These are phyloP conservation scores for Lachnellula occidentalis DNA, from an alignment of 2,329 filamentous ascomycete species.

Conservation along the genomic window DNA sequence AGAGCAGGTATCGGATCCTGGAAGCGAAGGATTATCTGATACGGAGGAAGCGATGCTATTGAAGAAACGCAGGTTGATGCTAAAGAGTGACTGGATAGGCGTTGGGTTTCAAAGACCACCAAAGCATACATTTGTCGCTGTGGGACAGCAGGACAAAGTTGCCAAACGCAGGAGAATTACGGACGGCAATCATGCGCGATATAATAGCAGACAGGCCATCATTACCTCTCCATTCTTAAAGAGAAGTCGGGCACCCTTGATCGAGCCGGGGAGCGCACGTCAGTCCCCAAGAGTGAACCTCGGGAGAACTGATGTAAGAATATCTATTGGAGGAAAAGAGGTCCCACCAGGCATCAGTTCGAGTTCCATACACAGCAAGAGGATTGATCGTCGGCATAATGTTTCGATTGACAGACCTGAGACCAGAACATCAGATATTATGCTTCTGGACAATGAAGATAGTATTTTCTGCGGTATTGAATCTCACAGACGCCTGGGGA, in stretches of 20 bases:
- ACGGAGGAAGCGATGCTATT: slow-evolving; percentile 16
- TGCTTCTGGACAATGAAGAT: slow-evolving; percentile 26
- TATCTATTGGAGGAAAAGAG: slow-evolving; percentile 25
- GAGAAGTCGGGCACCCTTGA: not conserved
- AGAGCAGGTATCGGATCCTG: not conserved
- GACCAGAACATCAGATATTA: slow-evolving; percentile 24
- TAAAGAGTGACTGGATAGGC: slow-evolving; percentile 29
- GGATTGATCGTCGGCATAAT: not conserved
- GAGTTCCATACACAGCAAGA: slow-evolving; percentile 16
- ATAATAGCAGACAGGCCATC: slow-evolving; percentile 13
- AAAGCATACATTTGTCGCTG: slow-evolving; percentile 17
- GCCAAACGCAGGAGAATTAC: slow-evolving; percentile 25
- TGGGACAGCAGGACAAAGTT: slow-evolving; percentile 20
- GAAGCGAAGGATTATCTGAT: slow-evolving; percentile 2
- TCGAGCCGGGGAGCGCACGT: not conserved
- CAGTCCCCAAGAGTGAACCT: not conserved
- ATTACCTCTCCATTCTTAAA: slow-evolving; percentile 17
- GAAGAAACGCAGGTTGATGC: slow-evolving; percentile 25
- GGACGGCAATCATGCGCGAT: slow-evolving; percentile 21
- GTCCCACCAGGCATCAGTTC: slow-evolving; percentile 24
- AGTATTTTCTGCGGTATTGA: not conserved
- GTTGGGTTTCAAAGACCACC: slow-evolving; percentile 21
- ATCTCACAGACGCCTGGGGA: not conserved
- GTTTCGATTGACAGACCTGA: not conserved
- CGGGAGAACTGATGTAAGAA: slow-evolving; percentile 22